phyloP scores from a whole-genome alignment of 176 grass and related monocot genomes.

The Saccharum officinarum region DNA sequence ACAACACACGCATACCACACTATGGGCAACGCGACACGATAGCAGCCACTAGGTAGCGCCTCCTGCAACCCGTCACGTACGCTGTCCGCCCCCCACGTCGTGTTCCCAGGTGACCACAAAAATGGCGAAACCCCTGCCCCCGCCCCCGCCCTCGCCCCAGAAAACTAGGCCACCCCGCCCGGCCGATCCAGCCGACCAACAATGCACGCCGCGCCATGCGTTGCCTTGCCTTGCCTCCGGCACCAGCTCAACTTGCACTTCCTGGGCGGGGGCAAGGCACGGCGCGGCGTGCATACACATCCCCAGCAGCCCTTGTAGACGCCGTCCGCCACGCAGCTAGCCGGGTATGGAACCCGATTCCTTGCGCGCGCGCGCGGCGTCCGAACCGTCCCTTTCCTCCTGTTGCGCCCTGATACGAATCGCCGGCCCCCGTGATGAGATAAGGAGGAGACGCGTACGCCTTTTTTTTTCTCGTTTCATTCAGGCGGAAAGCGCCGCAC shows the following conservation, averaged over 20 bases:
- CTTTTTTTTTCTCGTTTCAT: background rate
- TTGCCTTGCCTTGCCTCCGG: no score
- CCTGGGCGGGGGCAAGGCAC: no score
- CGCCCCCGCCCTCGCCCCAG: no score
- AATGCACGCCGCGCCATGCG: no score
- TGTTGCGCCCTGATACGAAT: background rate
- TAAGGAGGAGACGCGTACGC: background rate
- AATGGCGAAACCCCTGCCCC: no score
- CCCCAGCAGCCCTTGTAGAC: background rate
- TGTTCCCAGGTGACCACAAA: no score
- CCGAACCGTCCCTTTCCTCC: conserved; percentile 7
- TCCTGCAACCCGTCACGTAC: no score
- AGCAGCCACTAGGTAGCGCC: no score
- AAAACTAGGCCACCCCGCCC: no score
- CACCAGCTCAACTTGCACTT: no score
- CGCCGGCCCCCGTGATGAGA: background rate
- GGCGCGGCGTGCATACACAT: background rate
- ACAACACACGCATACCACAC: conserved; percentile 20
- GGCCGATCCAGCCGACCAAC: no score
- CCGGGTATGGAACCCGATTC: conserved; percentile 13
- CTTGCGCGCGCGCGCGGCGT: background rate
- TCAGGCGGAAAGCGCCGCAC: background rate
- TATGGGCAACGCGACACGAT: background rate
- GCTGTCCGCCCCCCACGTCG: background rate
- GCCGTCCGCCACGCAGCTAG: background rate